Evolutionary conservation across 331 rosid species (phyloP).

Genomic region (Saraca asoca): DNA sequence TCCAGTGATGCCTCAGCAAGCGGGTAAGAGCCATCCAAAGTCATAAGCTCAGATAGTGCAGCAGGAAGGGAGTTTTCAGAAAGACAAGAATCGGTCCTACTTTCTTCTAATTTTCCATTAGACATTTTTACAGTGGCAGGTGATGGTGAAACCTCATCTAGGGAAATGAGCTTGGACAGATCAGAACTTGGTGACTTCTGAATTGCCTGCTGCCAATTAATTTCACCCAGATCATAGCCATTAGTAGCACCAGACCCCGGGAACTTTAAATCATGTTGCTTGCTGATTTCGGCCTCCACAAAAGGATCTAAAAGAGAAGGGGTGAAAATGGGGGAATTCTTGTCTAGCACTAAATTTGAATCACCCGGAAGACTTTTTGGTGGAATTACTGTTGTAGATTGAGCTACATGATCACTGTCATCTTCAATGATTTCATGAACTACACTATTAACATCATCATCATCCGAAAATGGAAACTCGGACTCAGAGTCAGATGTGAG

Average conservation of each 20-base stretch:
- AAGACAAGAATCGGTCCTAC: conserved; percentile 30
- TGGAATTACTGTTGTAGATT: conserved; percentile 33
- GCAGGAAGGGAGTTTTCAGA: conserved; percentile 34
- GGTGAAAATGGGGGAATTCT: conserved; percentile 26
- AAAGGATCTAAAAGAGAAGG: conserved; percentile 44
- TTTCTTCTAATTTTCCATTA: conserved; percentile 34
- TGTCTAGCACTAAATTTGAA: conserved; percentile 30
- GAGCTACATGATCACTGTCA: conserved; percentile 34
- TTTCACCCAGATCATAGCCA: conserved; percentile 37
- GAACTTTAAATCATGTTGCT: conserved; percentile 33
- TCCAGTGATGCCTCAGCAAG: conserved; percentile 32
- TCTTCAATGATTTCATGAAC: conserved; percentile 38
- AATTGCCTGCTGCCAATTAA: conserved; percentile 40
- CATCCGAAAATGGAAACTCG: conserved; percentile 60
- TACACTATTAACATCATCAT: conserved; percentile 42
- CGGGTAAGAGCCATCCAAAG: conserved; percentile 23
- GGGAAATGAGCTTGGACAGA: conserved; percentile 49
- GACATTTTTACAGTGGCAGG: conserved; percentile 33
- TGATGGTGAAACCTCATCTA: conserved; percentile 41
- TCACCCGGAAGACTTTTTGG: conserved; percentile 35
- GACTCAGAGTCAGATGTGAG: conserved; percentile 71
- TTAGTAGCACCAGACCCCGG: conserved; percentile 30
- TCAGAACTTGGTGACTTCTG: conserved; percentile 40
- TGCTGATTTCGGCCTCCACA: conserved; percentile 41
- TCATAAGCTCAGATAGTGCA: conserved; percentile 36